Percentiles rank a stretch among this genome's conserved stretches.
These are phyloP conservation scores for Pichia exigua DNA, from an alignment of 805 yeast genomes.

Conservation along the genomic window DNA sequence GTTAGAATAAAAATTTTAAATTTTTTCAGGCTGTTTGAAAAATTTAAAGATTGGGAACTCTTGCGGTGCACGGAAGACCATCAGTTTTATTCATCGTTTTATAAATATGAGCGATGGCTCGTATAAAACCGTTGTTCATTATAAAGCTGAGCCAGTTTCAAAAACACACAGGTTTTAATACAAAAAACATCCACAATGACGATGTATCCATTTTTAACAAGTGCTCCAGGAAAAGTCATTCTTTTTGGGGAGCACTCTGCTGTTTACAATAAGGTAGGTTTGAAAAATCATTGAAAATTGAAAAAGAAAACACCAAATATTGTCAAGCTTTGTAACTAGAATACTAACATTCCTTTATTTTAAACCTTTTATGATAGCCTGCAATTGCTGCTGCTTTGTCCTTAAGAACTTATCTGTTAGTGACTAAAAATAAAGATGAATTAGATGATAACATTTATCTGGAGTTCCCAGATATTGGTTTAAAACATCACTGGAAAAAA, in stretches of 20 bases:
- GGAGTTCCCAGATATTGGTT: conserved; percentile 77
- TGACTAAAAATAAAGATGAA: conserved; percentile 34
- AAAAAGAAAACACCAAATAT: not conserved
- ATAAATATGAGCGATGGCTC: not conserved
- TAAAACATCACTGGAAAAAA: conserved; percentile 56
- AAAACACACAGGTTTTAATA: not conserved
- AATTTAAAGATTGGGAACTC: not conserved
- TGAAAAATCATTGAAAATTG: not conserved
- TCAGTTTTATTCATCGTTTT: not conserved
- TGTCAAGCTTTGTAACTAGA: not conserved
- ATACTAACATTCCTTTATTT: conserved; percentile 2
- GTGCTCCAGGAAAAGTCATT: conserved; percentile 96
- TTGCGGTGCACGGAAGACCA: conserved; percentile 1
- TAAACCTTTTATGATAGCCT: conserved; percentile 36
- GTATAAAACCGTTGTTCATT: not conserved
- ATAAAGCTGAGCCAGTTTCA: not conserved
- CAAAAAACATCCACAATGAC: conserved; percentile 9
- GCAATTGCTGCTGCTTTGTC: conserved; percentile 95
- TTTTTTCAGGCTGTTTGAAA: conserved; percentile 8
- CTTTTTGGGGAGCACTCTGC: conserved; percentile 97
- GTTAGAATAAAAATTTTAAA: conserved; percentile 3
- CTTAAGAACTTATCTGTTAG: conserved; percentile 72
- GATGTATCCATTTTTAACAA: conserved; percentile 55
- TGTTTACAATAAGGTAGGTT: conserved; percentile 62
- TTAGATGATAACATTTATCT: conserved; percentile 42